These are phyloP conservation scores for Ambrosia artemisiifolia DNA, from an alignment of 129 eudicot species.

Conservation along the genomic window DNA sequence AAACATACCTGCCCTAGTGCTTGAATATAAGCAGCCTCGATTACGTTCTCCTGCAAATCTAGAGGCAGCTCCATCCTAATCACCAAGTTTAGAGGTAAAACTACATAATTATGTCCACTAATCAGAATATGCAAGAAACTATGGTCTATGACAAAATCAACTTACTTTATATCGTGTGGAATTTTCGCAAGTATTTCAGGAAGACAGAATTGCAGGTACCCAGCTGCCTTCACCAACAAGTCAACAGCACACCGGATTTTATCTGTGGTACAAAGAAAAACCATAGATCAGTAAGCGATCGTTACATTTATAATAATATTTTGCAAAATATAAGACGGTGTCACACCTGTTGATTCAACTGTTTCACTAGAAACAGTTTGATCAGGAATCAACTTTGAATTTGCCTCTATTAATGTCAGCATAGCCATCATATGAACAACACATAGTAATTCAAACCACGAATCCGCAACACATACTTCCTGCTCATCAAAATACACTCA, in stretches of 20 bases:
- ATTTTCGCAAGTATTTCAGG: constrained; percentile 50
- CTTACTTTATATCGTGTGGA: constrained; percentile 66
- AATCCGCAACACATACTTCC: constrained; percentile 67
- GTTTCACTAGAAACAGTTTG: constrained; percentile 41
- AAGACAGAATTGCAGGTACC: constrained; percentile 65
- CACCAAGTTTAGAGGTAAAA: constrained; percentile 1
- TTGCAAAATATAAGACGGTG: not conserved
- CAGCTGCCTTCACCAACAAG: constrained; percentile 79
- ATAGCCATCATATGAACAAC: constrained; percentile 86
- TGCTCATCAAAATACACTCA: constrained; percentile 30
- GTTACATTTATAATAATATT: not conserved
- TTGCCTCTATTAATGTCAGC: constrained; percentile 69
- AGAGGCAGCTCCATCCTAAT: constrained; percentile 57
- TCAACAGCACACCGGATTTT: constrained; percentile 71
- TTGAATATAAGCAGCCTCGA: constrained; percentile 76
- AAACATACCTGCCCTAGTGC: constrained; percentile 70
- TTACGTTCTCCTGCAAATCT: constrained; percentile 62
- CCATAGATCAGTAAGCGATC: not conserved
- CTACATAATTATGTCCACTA: not conserved
- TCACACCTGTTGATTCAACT: constrained; percentile 60
- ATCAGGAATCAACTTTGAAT: constrained; percentile 48
- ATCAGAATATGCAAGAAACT: not conserved
- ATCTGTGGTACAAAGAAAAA: constrained; percentile 41
- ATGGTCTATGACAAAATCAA: not conserved
- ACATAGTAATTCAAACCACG: constrained; percentile 71